Base-by-base conservation (phyloP, 805 yeast genomes). In the Danielozyma ontarioensis region DNA sequence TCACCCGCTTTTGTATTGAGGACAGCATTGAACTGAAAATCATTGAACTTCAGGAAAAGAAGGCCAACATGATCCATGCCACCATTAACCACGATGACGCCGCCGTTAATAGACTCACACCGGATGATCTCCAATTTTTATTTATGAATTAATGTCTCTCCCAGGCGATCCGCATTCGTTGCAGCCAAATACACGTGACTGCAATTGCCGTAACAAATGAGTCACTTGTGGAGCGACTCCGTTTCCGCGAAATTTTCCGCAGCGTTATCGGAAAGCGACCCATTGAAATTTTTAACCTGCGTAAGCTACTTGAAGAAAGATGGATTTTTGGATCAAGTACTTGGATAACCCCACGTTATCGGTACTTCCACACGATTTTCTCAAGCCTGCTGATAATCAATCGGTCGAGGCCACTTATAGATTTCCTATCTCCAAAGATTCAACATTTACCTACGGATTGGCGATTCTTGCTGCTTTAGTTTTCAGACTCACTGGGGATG, bases 21-120 rank as follows among this genome's bases (percentile, higher is more conserved):
- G 98, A 93, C 60, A 87, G 96, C 51, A 93, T 93, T 28, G 99
- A 93, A 63, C 83, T 94, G 48, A 82, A 96, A 58, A 93, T 93
- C 46, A 85, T 93, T 33, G 98, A 93, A 53, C 62, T 93, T 29
- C 99, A 93, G 57, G 97, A 93, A 37, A 94, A 93, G 63, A 93
- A 93, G 65, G 97, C 98, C 10, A 86, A 86, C 47, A 93, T 93
- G 99, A 93, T 93, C 40, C 83, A 86, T 55, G 99, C 99, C 2
- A 93, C 97, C 0, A 83, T 93, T 34, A 94, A 89, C 41, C 81
- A 82, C 35, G 98, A 93, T 49, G 94, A 87, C 44, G 83, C 81
- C 11, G 97, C 98, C 1, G 82, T 93, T 29, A 88, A 74, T 52
- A 68, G 89, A 40, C 68, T 93, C 41, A 88, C 96, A 0, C 95